Percentiles rank a stretch among this genome's conserved stretches.
Evolutionary conservation across 352 stramenopile genomes (phyloP).

Genomic region (Peronospora tabacina): DNA sequence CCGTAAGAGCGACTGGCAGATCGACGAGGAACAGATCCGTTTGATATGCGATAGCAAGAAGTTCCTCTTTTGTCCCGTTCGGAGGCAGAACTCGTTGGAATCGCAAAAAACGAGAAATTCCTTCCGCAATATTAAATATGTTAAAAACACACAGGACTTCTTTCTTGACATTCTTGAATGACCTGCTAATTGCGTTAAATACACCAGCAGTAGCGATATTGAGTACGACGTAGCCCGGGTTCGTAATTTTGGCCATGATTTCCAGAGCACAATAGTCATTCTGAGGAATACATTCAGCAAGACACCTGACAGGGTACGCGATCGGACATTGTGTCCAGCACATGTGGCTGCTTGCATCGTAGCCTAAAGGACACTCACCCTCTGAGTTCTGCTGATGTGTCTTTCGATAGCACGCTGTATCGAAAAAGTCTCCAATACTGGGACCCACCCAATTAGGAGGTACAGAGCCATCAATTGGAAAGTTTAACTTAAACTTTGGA

Average conservation of each 20-base stretch:
- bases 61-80: constrained; percentile 21
- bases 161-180: not conserved
- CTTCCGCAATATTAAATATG: not conserved
- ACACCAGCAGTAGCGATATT: constrained; percentile 20
- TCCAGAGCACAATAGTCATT: constrained; percentile 31
- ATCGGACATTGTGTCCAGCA: constrained; percentile 41
- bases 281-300: constrained; percentile 38
- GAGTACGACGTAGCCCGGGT: constrained; percentile 21
- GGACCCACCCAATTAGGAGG: constrained; percentile 3
- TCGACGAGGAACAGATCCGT: constrained; percentile 31
- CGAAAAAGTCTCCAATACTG: constrained; percentile 1
- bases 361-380: not conserved
- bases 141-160: constrained; percentile 3
- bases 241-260: constrained; percentile 24
- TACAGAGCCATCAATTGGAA: constrained; percentile 5
- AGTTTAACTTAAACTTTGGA: constrained; percentile 12
- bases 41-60: constrained; percentile 27
- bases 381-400: not conserved
- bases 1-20: constrained; percentile 28
- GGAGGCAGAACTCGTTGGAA: constrained; percentile 7
- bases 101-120: not conserved
- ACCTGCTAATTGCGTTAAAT: constrained; percentile 12
- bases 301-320: constrained; percentile 39
- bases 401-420: not conserved
- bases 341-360: constrained; percentile 1